Percentiles rank a stretch among this genome's conserved stretches.
Conservation (phyloP, 2,329 filamentous ascomycete species). For the Phaeosphaeriaceae sp. region DNA sequence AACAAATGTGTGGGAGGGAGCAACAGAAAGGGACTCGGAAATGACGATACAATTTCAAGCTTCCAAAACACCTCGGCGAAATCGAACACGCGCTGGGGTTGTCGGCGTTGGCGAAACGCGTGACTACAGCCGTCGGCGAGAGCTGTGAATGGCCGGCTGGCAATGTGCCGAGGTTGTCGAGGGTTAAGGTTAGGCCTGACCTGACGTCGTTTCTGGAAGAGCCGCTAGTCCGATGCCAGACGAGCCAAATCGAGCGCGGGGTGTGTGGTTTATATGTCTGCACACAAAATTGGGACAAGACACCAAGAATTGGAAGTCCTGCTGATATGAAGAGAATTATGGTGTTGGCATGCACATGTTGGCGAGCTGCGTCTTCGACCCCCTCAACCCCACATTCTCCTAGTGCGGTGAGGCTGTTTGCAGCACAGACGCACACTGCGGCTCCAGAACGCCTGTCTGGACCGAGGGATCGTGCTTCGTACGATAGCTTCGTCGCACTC, state of each 20-base stretch:
- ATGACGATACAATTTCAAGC: constrained; percentile 20
- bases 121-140: constrained; percentile 18
- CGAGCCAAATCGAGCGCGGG: neutral
- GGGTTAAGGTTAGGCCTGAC: constrained; percentile 15
- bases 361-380: constrained; percentile 1
- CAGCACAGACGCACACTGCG: constrained; percentile 6
- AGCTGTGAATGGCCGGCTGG: constrained; percentile 16
- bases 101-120: constrained; percentile 16
- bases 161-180: constrained; percentile 25
- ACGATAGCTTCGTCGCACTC: neutral
- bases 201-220: constrained; percentile 4
- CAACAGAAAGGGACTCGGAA: constrained; percentile 11
- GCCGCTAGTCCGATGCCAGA: constrained; percentile 17
- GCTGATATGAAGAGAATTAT: neutral
- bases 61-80: constrained; percentile 28
- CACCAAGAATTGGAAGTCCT: neutral
- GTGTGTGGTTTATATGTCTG: neutral
- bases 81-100: constrained; percentile 25
- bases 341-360: neutral
- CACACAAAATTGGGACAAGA: neutral
- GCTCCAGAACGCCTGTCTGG: constrained; percentile 7
- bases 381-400: constrained; percentile 9
- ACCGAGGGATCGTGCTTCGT: constrained; percentile 5
- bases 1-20: constrained; percentile 14
- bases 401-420: neutral